A percentile compares a stretch with the other conserved stretches of the same genome.
Conservation (phyloP, 495 filamentous ascomycete genomes). For the Aspergillus olivimuriae region DNA sequence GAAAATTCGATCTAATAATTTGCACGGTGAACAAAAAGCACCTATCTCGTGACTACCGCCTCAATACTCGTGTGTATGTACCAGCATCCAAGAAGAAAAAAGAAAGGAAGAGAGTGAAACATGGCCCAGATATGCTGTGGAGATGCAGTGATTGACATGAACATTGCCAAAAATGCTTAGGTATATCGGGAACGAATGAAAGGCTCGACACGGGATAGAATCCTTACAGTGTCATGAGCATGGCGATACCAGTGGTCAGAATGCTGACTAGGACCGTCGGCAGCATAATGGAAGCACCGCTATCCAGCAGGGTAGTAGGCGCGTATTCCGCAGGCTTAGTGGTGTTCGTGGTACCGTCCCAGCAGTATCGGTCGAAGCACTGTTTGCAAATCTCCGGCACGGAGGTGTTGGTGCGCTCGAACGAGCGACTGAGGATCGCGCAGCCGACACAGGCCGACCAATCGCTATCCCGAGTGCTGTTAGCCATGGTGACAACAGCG, state of each 20-base stretch:
- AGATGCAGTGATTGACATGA: too few species aligned
- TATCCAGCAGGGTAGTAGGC: constrained; percentile 19
- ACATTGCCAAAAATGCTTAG: too few species aligned
- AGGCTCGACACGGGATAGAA: neutral
- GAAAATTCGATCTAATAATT: too few species aligned
- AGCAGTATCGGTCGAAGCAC: constrained; percentile 83
- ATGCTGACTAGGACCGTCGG: constrained; percentile 16
- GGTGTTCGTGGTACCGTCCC: constrained; percentile 38
- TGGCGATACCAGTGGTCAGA: constrained; percentile 18
- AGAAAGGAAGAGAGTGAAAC: too few species aligned
- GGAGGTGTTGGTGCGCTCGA: constrained; percentile 56
- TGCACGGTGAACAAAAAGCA: too few species aligned
- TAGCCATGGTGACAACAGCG: constrained; percentile 73
- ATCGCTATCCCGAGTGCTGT: constrained; percentile 60
- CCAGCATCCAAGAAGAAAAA: too few species aligned
- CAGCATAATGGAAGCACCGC: constrained; percentile 7
- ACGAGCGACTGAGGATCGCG: constrained; percentile 71
- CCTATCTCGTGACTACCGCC: too few species aligned
- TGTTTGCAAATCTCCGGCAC: constrained; percentile 60
- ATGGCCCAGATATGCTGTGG: too few species aligned
- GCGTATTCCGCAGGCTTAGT: constrained; percentile 24
- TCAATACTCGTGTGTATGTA: too few species aligned
- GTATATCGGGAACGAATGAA: neutral
- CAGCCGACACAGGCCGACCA: constrained; percentile 85
- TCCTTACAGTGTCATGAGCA: constrained; percentile 20